Base-by-base conservation (phyloP, 495 filamentous ascomycete genomes). In the Neurospora hispaniola region DNA sequence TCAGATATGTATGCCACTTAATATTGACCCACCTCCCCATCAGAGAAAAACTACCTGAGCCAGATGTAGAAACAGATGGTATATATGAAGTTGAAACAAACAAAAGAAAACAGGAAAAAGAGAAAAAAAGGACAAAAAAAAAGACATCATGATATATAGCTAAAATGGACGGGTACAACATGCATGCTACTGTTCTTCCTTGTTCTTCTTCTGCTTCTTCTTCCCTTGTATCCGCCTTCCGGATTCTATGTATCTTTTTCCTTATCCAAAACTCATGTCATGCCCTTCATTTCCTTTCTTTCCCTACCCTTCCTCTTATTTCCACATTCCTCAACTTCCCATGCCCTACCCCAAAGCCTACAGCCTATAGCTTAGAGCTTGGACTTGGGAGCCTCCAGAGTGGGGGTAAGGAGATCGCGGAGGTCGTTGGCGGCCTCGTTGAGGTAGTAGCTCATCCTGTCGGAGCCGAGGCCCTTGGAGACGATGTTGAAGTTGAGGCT, bases 401-500 rank as follows among this genome's bases (percentile, higher is more conserved):
- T 94, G 16, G 93, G 92, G 80, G 94, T 83, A 80, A 99, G 85
- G 72, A 99, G 79, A 80, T 97, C 95, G 75, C 96, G 87, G 77
- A 98, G 88, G 72, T 99, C 96, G 68, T 88, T 87, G 7, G 94
- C 96, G 1, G 96, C 96, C 84, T 98, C 95, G 79, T 91, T 96
- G 78, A 99, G 81, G 85, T 91, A 98, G 86, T 93, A 92, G 83
- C 91, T 92, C 94, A 99, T 97, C 79, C 93, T 91, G 77, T 97
- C 89, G 77, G 90, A 91, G 71, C 94, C 96, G 35, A 97, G 85
- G 71, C 92, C 90, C 88, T 98, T 99, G 84, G 90, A 94, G 74
- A 95, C 93, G 79, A 99, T 92, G 86, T 99, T 99, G 88, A 98
- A 98, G 88, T 98, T 95, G 74, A 99, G 87, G 82, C 93, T 94